Percentiles rank a stretch among this genome's conserved stretches.
These are phyloP conservation scores for Cladophialophora chaetospira DNA, from an alignment of 2,329 filamentous ascomycete species.

Conservation along the genomic window DNA sequence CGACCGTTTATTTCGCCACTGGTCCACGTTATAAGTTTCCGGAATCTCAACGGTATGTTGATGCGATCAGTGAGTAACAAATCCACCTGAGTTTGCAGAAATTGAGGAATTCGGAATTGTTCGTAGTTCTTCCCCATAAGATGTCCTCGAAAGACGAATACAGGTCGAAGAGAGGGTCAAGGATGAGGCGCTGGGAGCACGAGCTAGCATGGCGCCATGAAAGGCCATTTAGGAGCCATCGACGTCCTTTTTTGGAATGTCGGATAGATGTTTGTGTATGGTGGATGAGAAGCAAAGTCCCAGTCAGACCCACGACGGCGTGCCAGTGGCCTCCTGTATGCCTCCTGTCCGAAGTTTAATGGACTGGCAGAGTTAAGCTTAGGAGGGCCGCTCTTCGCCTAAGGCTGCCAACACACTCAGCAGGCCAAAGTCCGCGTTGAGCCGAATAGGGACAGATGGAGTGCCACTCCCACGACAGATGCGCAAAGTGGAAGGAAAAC, in stretches of 20 bases:
- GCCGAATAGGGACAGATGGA: conserved; percentile 5
- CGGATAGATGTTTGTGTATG: conserved; percentile 17
- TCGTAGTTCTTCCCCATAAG: background rate
- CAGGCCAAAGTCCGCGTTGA: conserved; percentile 9
- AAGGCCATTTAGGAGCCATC: conserved; percentile 20
- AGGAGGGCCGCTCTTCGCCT: conserved; percentile 10
- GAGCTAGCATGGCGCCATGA: conserved; percentile 28
- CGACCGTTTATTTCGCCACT: background rate
- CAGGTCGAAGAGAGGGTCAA: conserved; percentile 2
- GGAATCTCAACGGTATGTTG: background rate
- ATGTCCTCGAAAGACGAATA: background rate
- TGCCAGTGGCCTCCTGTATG: conserved; percentile 5
- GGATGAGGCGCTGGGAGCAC: conserved; percentile 25
- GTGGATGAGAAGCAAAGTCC: conserved; percentile 15
- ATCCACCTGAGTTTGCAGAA: background rate
- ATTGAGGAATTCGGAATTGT: too few relatives aligned
- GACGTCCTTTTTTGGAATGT: conserved; percentile 26
- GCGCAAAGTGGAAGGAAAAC: conserved; percentile 1
- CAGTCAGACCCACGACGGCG: conserved; percentile 16
- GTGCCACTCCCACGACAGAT: background rate
- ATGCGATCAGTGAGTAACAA: background rate
- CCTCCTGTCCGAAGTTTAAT: conserved; percentile 11
- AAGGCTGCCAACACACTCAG: conserved; percentile 7
- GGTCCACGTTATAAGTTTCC: background rate
- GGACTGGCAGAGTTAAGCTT: conserved; percentile 5